Base-by-base conservation (phyloP, 768 basidiomycete species). In the Phaeotremella skinneri region DNA sequence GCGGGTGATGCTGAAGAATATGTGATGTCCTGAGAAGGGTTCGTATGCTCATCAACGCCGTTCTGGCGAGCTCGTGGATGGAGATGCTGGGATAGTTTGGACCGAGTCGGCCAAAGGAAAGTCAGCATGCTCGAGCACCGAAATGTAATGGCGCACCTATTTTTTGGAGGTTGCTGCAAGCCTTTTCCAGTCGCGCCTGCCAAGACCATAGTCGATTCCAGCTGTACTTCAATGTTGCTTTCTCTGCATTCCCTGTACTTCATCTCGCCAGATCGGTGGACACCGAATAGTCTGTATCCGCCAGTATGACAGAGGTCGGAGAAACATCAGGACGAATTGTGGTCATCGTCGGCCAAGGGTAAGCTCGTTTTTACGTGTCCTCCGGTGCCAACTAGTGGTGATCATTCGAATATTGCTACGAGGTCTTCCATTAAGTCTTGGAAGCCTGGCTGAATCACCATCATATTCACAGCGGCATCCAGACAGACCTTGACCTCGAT, bases 401-500 rank as follows among this genome's bases (percentile, higher is more conserved):
- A 1, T 25, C 29, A 48, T 43, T 2, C 45, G 23, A 3, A 13
- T 11, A n/a, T n/a, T n/a, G n/a, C n/a, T n/a, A n/a, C n/a, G n/a
- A n/a, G n/a, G n/a, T 49, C 32, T 16, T 2, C 17, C 45, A n/a
- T n/a, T n/a, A n/a, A n/a, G n/a, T 54, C 9, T 26, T 4, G 13
- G 27, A 11, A 42, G 16, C 5, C 30, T 41, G 21, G 48, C 29
- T 25, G 32, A 39, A 29, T 45, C 55, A 23, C 54, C n/a, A 11
- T 14, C 37, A 13, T 45, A 45, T 21, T n/a, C 11, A 23, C 55
- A 73, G 71, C 14, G 68, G 68, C 57, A 57, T 73, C 31, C 69
- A 70, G 39, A 73, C 69, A 56, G 88, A 89, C 21, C 86, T 97
- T 59, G 89, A 94, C 80, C 83, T 97, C 37, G 88, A 90, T 79